Conservation (phyloP, 768 basidiomycete genomes). For the Amanita brunnescens region DNA sequence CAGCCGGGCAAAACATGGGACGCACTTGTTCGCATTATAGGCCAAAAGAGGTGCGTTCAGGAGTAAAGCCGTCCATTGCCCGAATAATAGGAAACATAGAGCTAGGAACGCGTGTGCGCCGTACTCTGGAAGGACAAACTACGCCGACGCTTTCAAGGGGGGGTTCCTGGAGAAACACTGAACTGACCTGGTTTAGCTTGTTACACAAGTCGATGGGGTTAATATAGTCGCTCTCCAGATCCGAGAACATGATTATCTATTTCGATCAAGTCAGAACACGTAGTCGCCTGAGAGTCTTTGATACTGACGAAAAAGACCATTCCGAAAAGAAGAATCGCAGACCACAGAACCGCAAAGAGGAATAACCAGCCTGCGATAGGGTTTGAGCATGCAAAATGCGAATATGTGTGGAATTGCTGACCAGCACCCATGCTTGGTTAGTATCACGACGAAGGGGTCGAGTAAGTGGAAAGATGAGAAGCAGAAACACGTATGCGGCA, state of each 20-base stretch:
- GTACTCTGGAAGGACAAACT: constrained; percentile 82
- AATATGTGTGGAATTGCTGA: constrained; percentile 3
- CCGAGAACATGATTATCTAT: constrained; percentile 99
- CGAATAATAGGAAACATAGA: constrained; percentile 78
- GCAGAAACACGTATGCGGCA: constrained; percentile 13
- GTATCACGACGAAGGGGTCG: not conserved
- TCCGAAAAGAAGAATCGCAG: constrained; percentile 89
- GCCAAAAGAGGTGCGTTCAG: constrained; percentile 83
- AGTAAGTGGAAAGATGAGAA: not conserved
- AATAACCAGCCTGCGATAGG: constrained; percentile 77
- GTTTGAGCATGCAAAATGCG: not conserved
- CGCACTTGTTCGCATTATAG: constrained; percentile 92
- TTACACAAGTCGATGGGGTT: constrained; percentile 99
- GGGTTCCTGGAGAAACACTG: not conserved
- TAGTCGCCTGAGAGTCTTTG: not conserved
- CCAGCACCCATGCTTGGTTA: constrained; percentile 3
- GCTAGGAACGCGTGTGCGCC: constrained; percentile 87
- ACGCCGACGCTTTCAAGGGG: not conserved
- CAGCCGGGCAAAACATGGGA: constrained; percentile 10
- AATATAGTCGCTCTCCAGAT: constrained; percentile 98
- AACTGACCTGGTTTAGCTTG: constrained; percentile 87
- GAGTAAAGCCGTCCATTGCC: constrained; percentile 88
- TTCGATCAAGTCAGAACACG: not conserved
- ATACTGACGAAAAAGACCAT: constrained; percentile 95
- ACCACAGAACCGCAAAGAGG: constrained; percentile 89